Base-by-base conservation (phyloP, 2,329 filamentous ascomycete species). In the Talaromyces atroroseus region DNA sequence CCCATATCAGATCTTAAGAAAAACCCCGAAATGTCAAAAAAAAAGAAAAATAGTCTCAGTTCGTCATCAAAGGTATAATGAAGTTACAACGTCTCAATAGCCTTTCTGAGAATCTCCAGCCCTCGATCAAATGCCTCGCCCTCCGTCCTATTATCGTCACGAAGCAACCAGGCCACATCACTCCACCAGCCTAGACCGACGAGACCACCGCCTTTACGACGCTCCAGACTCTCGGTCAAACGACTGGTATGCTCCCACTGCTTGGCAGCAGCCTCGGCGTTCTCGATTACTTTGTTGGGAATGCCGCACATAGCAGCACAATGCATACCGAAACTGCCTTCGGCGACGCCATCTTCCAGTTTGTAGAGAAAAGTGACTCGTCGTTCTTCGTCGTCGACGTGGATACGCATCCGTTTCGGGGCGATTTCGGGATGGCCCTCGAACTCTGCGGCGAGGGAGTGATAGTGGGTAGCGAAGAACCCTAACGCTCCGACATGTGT, bases 301-400 rank as follows among this genome's bases (percentile, higher is more conserved):
- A 99, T 97, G 1, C 94, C 94, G 65, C 94, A 99, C 94, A 99
- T 99, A 59, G 90, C 87, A 1, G 94, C 94, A 69, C 94, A 99
- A 72, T 99, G 94, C 94, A 99, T 99, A 65, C 94, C 94, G 67
- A 97, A 99, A 67, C 90, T 95, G 16, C 94, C 94, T 72, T 97
- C 92, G 0, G 94, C 94, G 10, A 97, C 90, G 1, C 94, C 94
- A 14, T 90, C 83, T 72, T 97, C 94, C 0, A 99, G 82, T 66
- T 90, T 92, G 76, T 99, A 99, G 55, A 99, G 71, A 75, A 99
- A 99, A 0, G 92, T 96, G n/a, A 99, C 86, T n/a, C 86, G 85
- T 23, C 90, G 83, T 57, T 90, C 82, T 48, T 81, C 82, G 4
- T 94, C 89, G 61, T 99, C 92, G 1, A 99, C 94, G 57, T 92